These are phyloP conservation scores for Prunus dulcis DNA, from an alignment of 306 rosid species.

Conservation along the genomic window DNA sequence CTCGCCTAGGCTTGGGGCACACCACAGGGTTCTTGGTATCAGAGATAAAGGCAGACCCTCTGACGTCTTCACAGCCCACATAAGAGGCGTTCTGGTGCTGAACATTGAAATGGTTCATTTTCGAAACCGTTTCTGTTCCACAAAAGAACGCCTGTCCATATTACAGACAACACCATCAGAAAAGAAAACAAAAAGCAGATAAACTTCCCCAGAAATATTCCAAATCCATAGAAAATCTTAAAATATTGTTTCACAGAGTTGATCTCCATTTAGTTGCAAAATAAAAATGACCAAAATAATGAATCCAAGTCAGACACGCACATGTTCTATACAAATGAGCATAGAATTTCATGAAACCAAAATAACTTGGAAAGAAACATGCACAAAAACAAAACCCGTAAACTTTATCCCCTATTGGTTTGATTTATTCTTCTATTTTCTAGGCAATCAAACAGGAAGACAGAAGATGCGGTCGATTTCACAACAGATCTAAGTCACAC, in stretches of 20 bases:
- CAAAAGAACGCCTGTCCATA: slow-evolving; percentile 62
- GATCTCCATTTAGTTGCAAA: not conserved
- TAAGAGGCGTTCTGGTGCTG: slow-evolving; percentile 70
- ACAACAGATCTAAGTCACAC: slow-evolving; percentile 46
- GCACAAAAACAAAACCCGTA: not conserved
- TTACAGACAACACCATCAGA: slow-evolving; percentile 4
- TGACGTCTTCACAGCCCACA: slow-evolving; percentile 55
- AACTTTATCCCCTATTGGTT: not conserved
- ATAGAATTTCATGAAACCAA: not conserved
- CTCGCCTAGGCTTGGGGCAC: slow-evolving; percentile 83
- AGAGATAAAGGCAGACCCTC: slow-evolving; percentile 33
- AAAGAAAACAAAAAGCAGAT: not conserved
- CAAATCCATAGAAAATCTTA: not conserved
- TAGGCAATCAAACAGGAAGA: slow-evolving; percentile 4
- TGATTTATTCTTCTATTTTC: not conserved
- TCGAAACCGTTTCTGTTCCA: slow-evolving; percentile 26
- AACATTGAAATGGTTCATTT: slow-evolving; percentile 66
- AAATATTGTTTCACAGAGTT: not conserved
- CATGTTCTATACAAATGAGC: not conserved
- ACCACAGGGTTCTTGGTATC: slow-evolving; percentile 62
- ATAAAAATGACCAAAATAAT: not conserved
- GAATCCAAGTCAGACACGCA: not conserved
- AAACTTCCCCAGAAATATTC: not conserved
- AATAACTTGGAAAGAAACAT: not conserved
- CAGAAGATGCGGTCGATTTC: not conserved